Conservation (phyloP, 2,329 filamentous ascomycete species). For the Mycogone perniciosa region DNA sequence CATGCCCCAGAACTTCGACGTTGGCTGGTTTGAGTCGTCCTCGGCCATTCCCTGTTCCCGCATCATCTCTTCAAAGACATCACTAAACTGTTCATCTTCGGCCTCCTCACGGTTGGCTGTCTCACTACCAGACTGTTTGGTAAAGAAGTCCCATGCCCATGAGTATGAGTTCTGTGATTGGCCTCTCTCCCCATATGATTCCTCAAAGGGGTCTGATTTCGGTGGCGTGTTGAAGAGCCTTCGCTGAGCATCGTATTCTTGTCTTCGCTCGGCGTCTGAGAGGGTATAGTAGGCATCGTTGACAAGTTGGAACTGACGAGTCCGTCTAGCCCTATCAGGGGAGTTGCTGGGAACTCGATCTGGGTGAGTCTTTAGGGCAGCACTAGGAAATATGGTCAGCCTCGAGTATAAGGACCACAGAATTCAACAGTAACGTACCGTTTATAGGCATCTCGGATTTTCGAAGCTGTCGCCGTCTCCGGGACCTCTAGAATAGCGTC, state of each 20-base stretch:
- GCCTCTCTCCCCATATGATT: slow-evolving; percentile 37
- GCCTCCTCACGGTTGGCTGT: slow-evolving; percentile 44
- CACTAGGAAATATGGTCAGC: slow-evolving; percentile 41
- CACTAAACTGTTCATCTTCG: slow-evolving; percentile 77
- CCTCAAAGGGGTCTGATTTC: slow-evolving; percentile 40
- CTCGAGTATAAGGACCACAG: not conserved
- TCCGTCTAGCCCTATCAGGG: slow-evolving; percentile 73
- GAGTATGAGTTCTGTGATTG: slow-evolving; percentile 52
- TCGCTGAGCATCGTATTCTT: slow-evolving; percentile 73
- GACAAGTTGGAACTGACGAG: slow-evolving; percentile 82
- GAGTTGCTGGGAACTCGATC: slow-evolving; percentile 82
- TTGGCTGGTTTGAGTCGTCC: slow-evolving; percentile 51
- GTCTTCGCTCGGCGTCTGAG: slow-evolving; percentile 67
- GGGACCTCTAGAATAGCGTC: slow-evolving; percentile 69
- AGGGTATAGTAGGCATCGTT: slow-evolving; percentile 93
- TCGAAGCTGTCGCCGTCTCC: slow-evolving; percentile 67
- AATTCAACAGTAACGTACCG: slow-evolving; percentile 45
- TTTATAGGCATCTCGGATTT: slow-evolving; percentile 94
- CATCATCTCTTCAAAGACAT: slow-evolving; percentile 86
- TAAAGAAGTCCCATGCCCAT: slow-evolving; percentile 67
- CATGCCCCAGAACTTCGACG: slow-evolving; percentile 77
- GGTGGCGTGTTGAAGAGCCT: slow-evolving; percentile 25
- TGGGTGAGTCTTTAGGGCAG: slow-evolving; percentile 86
- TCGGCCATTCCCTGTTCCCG: slow-evolving; percentile 78
- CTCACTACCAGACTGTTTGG: slow-evolving; percentile 25